Evolutionary conservation across 2,329 filamentous ascomycete genomes (phyloP), one percentile per base, ranked within the genome.

Genomic region (Fusarium cyanostomum): DNA sequence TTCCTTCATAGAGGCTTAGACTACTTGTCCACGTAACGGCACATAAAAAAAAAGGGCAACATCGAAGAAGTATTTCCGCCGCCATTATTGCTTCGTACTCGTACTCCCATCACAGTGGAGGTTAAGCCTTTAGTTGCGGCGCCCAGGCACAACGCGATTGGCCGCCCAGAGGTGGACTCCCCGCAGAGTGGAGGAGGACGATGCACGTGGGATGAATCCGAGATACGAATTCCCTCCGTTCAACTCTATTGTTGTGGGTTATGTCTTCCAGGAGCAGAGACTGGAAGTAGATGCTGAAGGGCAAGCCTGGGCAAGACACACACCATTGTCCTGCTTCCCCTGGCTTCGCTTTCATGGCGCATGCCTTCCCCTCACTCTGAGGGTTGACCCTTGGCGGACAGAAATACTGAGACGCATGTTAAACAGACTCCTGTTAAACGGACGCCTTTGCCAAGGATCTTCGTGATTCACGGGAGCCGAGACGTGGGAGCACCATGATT

Each of bases 221-320:
- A 70, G 55, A 68, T 70, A 70, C 67, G 67, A 70, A 70, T 68
- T 70, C 59, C 48, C 48, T 24, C 26, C 28, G 37, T 49, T 44
- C 53, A 56, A 62, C 59, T 52, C 39, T 56, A 52, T 58, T 52
- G 8, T 8, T 13, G 38, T 50, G 21, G 21, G 21, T 21, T 21
- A 21, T 21, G 21, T 21, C 21, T 21, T 21, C 21, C 21, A 21
- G 4, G 21, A 21, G 21, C 21, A 21, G 6, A 21, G 21, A 21
- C 21, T 21, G 21, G 21, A 21, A 21, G 21, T 4, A 21, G 21
- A 21, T 21, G 21, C 21, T 21, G 21, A 21, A 21, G 21, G 21
- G 4, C 21, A 21, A 21, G 21, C 21, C 21, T 21, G 21, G 21
- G 21, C 21, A 21, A 21, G 21, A 6, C 21, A 21, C 21, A 21